Evolutionary conservation across 176 grass and related monocot genomes (phyloP), one percentile per base, ranked within the genome.

Genomic region (Carex myosuroides): DNA sequence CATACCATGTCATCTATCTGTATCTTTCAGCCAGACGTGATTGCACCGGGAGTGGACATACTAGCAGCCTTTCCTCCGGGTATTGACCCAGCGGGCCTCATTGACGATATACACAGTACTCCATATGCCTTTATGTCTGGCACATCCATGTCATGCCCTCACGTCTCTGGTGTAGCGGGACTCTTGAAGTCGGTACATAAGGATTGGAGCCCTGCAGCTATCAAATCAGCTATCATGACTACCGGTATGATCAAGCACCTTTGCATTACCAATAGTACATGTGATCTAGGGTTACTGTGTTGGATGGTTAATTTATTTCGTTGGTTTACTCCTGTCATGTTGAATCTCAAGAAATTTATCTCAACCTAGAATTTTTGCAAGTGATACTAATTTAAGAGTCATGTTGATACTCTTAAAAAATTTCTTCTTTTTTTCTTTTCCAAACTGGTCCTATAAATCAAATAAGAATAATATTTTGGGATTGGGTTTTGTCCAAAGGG

Each of bases 71-170:
- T 66, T 79, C 72, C 56, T 60, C 24, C 5, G 6, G 75, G 0
- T 8, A 8, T n/a, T n/a, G 63, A 62, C 22, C 55, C 41, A 0
- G 41, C 41, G 2, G 67, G 16, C 0, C 8, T 85, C 1, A 2
- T 11, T 0, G 5, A 7, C 2, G 83, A 89, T 65, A 39, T 64
- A 8, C 83, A 77, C 21, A 57, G 56, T 21, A 79, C 67, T 20
- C 13, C 41, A 5, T 89, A 76, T 60, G 24, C 24, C 0, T 21
- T 85, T 1, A 56, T 89, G 87, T 89, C 87, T 3, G 87, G 87
- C 44, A 89, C 87, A 5, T 89, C 87, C 1, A 89, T 89, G 87
- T 53, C 87, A 9, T 89, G 87, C 77, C 87, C 87, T 1, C 87
- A 89, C 17, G 59, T 89, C 65, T 50, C 87, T 10, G 87, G 87